Evolutionary conservation across 2,329 filamentous ascomycete species (phyloP), one percentile per base, ranked within the genome.

Genomic region (Rhinocladiella similis): DNA sequence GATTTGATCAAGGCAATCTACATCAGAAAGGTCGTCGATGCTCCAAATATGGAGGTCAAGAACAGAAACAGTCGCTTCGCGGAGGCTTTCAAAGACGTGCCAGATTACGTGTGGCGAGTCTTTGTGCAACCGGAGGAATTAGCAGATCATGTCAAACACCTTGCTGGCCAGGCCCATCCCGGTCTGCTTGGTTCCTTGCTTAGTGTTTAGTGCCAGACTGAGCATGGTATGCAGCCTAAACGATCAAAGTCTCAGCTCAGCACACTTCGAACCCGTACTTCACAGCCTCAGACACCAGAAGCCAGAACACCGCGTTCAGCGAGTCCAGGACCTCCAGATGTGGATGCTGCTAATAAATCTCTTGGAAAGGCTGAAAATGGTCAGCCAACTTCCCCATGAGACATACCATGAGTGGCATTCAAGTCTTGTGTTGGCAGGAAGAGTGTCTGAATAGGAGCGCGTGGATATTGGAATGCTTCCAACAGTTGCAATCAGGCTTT

Each of bases 1-100:
- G 83, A 81, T 5, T 97, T 91, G 90, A 83, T 97, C 59, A 83
- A 84, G 59, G 82, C 89, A 12, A 94, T 97, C 46, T 87, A 90
- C 62, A 96, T 97, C 66, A 84, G 92, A 52, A 93, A 90, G 68
- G 91, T 94, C 0, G 86, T 80, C 2, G 88, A 92, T 60, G 83
- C 94, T 20, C 84, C 86, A 0, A 82, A 87, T 29, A 88, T 93
- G 72, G 79, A 87, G 33, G 83, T 88, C 66, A 89, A 89, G 73
- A 91, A 90, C 66, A 85, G 87, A 66, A 79, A 83, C 0, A 80
- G 84, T 63, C 80, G 94, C 27, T 97, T 97, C 66, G 85, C 91
- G 69, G 83, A 85, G 66, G 93, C 93, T 0, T 97, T 97, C 70
- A 78, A 86, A 63, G 85, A 80, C 39, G 78, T 97, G 7, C 89